Evolutionary conservation across 1,139 yeast genomes (phyloP).

Genomic region (Scheffersomyces stambukii): DNA sequence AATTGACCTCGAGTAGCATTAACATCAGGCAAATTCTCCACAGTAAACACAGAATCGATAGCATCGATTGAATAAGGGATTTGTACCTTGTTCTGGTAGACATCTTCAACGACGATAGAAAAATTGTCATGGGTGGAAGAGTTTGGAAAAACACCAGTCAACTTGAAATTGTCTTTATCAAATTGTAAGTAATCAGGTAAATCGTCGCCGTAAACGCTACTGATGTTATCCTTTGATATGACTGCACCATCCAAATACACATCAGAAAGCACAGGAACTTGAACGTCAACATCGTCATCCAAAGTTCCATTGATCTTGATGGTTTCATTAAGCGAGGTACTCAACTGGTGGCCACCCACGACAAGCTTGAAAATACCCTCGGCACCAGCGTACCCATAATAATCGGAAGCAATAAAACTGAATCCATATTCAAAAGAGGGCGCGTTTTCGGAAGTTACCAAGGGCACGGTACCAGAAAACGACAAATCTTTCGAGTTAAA

Average conservation of each 20-base stretch:
- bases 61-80: slow-evolving; percentile 51
- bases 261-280: slow-evolving; percentile 55
- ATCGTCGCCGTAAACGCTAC: slow-evolving; percentile 41
- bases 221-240: slow-evolving; percentile 50
- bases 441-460: slow-evolving; percentile 78
- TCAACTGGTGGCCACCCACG: slow-evolving; percentile 84
- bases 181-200: slow-evolving; percentile 63
- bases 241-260: slow-evolving; percentile 56
- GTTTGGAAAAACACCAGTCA: slow-evolving; percentile 60
- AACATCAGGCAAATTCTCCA: slow-evolving; percentile 46
- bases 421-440: slow-evolving; percentile 78
- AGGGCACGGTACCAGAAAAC: slow-evolving; percentile 88
- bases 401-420: slow-evolving; percentile 75
- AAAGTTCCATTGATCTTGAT: slow-evolving; percentile 65
- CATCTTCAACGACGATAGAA: slow-evolving; percentile 56
- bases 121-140: slow-evolving; percentile 42
- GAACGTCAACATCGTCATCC: slow-evolving; percentile 48
- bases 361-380: slow-evolving; percentile 65
- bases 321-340: slow-evolving; percentile 54
- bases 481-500: slow-evolving; percentile 60
- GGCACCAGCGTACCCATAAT: slow-evolving; percentile 69
- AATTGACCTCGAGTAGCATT: slow-evolving; percentile 64
- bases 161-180: slow-evolving; percentile 29
- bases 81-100: slow-evolving; percentile 59
- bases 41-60: slow-evolving; percentile 50